These are phyloP conservation scores for Eucalyptus grandis DNA, from an alignment of 345 rosid species.

Conservation along the genomic window DNA sequence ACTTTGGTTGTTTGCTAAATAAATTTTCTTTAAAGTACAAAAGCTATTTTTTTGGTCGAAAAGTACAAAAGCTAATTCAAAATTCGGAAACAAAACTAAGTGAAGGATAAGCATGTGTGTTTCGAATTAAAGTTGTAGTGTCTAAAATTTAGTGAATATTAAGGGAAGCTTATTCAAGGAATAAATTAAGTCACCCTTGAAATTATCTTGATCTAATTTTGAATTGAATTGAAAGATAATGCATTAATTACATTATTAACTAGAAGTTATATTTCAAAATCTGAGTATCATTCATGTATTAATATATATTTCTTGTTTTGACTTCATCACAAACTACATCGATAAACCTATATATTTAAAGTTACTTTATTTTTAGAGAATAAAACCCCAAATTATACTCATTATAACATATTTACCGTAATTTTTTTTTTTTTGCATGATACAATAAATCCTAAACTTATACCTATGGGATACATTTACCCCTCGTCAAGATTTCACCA, in stretches of 20 bases:
- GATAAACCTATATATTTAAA: not conserved
- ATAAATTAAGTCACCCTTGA: not conserved
- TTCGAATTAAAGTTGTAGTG: not conserved
- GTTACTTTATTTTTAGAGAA: not conserved
- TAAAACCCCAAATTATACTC: no score
- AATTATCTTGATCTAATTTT: not conserved
- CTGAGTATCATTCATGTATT: not conserved
- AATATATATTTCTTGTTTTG: no score
- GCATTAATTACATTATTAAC: not conserved
- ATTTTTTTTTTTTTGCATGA: no score
- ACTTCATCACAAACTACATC: not conserved
- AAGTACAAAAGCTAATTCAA: no score
- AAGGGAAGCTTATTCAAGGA: not conserved
- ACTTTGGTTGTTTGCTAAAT: no score
- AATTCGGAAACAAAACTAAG: not conserved
- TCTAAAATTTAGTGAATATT: not conserved
- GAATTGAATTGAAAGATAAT: not conserved
- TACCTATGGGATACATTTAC: no score
- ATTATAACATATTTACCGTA: no score
- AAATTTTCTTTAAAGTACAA: no score
- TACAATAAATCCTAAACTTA: no score
- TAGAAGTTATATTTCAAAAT: not conserved
- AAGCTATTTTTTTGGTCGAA: no score
- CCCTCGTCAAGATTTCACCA: accelerated
- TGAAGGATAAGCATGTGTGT: not conserved